These are phyloP conservation scores for Colletotrichum sp. DNA, from an alignment of 2,329 filamentous ascomycete genomes.

Conservation along the genomic window DNA sequence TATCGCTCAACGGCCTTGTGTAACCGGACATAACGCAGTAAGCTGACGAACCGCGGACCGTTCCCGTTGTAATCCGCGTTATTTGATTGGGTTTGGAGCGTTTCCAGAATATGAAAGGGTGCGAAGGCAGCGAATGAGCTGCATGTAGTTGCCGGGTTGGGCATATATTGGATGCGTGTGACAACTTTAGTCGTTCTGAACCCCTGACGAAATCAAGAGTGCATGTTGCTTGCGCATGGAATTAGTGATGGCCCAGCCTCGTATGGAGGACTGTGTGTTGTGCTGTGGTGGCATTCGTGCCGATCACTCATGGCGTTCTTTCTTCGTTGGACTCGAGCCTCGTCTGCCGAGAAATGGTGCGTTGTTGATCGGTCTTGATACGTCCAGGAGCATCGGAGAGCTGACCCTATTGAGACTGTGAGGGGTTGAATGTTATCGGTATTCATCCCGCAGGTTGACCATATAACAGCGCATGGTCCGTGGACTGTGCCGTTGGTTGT, in stretches of 20 bases:
- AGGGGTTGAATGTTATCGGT: not conserved
- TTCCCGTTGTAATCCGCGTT: not conserved
- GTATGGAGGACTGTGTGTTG: not conserved
- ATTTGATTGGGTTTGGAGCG: not conserved
- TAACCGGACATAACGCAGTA: not conserved
- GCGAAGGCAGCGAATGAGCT: not conserved
- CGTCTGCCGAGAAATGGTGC: not conserved
- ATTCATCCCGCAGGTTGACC: not conserved
- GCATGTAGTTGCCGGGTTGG: not conserved
- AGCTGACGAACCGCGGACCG: not conserved
- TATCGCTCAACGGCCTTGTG: not conserved
- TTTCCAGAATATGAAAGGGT: not conserved
- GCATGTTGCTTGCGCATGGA: not conserved
- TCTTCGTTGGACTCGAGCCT: not conserved
- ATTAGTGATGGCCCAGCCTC: not conserved
- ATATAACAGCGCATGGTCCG: not conserved
- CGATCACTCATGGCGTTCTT: not conserved
- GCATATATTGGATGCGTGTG: not conserved
- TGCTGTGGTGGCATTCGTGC: not conserved
- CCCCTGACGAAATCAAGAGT: not conserved
- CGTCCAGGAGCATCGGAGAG: not conserved
- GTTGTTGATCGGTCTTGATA: not conserved
- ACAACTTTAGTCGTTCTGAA: not conserved
- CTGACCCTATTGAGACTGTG: accelerated
- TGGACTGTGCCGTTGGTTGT: not conserved